These are phyloP conservation scores for Epichloe sibirici DNA, from an alignment of 2,329 filamentous ascomycete genomes.

Conservation along the genomic window DNA sequence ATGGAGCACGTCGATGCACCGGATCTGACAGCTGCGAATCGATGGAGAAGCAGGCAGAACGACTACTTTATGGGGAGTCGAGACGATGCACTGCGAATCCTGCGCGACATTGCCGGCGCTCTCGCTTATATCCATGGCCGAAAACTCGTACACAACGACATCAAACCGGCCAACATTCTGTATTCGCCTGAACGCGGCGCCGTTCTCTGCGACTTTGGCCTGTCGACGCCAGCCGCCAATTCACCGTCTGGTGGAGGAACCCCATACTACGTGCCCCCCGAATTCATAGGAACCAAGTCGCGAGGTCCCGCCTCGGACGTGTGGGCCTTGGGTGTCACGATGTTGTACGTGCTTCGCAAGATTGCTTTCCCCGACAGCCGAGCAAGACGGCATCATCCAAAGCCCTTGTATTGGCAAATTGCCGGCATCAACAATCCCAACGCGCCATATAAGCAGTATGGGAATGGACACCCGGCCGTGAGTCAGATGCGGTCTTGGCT, in stretches of 20 bases:
- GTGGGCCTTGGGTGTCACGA: conserved; percentile 48
- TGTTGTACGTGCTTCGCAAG: conserved; percentile 46
- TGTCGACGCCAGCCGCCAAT: conserved; percentile 36
- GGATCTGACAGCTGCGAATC: conserved; percentile 36
- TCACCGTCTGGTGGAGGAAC: conserved; percentile 41
- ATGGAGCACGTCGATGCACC: conserved; percentile 49
- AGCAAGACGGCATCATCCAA: conserved; percentile 32
- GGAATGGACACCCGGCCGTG: conserved; percentile 29
- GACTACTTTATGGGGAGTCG: conserved; percentile 39
- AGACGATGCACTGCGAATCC: conserved; percentile 37
- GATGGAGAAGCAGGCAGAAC: conserved; percentile 35
- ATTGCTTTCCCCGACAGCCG: conserved; percentile 43
- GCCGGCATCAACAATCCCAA: conserved; percentile 37
- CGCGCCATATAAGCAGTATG: conserved; percentile 19
- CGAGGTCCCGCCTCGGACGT: conserved; percentile 45
- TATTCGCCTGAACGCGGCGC: conserved; percentile 46
- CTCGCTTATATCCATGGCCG: conserved; percentile 44
- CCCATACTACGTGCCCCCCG: conserved; percentile 51
- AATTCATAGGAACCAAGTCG: conserved; percentile 43
- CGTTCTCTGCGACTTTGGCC: conserved; percentile 48
- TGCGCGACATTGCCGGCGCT: conserved; percentile 41
- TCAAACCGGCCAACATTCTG: conserved; percentile 50
- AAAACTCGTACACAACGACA: conserved; percentile 46
- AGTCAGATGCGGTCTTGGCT: conserved; percentile 46
- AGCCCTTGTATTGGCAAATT: conserved; percentile 46